Conservation (phyloP, 83 land plant genomes). For the Diphasiastrum complanatum region DNA sequence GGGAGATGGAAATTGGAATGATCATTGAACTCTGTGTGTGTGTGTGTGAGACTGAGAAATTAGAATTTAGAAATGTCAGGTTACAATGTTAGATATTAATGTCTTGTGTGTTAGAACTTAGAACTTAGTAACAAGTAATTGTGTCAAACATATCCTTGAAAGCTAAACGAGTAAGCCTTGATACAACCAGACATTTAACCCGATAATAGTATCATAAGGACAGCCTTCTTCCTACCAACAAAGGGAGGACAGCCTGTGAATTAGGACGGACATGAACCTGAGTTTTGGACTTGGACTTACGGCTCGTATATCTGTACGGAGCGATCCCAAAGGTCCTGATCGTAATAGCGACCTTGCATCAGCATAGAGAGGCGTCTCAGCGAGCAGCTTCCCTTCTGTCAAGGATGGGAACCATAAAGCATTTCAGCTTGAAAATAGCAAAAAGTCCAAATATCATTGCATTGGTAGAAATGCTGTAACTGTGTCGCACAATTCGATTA, state of each 20-base stretch:
- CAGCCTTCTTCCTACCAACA: neutral
- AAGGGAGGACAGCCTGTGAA: neutral
- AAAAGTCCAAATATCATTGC: neutral
- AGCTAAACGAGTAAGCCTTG: too few species aligned
- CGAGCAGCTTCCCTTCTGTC: constrained; percentile 25
- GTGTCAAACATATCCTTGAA: too few species aligned
- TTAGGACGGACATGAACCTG: neutral
- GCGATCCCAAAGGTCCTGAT: constrained; percentile 36
- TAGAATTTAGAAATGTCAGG: too few species aligned
- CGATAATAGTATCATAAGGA: neutral
- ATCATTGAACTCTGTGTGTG: too few species aligned
- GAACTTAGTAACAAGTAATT: too few species aligned
- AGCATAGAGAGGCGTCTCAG: constrained; percentile 26
- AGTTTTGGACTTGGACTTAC: constrained; percentile 9
- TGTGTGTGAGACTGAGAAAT: too few species aligned
- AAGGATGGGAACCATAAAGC: neutral
- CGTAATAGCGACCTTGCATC: constrained; percentile 34
- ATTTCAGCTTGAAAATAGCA: neutral
- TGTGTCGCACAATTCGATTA: neutral
- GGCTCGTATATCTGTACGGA: constrained; percentile 33
- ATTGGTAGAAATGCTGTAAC: constrained; percentile 6
- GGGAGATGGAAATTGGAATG: too few species aligned
- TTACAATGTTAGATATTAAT: too few species aligned
- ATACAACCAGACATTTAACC: too few species aligned
- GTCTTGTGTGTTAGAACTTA: too few species aligned